phyloP scores from a whole-genome alignment of 2,329 filamentous ascomycete genomes.

The Gnomoniopsis sp. region DNA sequence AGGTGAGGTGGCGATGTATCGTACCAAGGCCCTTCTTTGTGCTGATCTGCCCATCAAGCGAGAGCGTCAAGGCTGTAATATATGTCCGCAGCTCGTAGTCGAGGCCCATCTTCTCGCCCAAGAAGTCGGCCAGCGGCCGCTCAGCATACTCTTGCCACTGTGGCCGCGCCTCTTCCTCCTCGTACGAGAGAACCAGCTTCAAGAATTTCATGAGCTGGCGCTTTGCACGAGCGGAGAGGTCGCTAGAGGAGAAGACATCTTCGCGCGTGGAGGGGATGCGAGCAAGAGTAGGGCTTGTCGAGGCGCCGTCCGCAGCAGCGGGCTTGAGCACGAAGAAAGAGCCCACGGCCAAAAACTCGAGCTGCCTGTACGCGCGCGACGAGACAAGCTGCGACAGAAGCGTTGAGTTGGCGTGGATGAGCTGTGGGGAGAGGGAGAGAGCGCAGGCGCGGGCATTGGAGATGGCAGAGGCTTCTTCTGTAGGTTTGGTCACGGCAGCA shows the following conservation, averaged over 20 bases:
- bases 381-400: slow-evolving; percentile 81
- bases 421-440: slow-evolving; percentile 77
- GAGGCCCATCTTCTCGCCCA: slow-evolving; percentile 61
- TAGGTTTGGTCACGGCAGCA: slow-evolving; percentile 35
- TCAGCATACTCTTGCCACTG: slow-evolving; percentile 57
- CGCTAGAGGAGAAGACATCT: slow-evolving; percentile 79
- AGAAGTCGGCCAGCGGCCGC: slow-evolving; percentile 55
- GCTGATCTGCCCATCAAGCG: slow-evolving; percentile 59
- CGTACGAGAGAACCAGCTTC: slow-evolving; percentile 76
- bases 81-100: slow-evolving; percentile 64
- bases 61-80: slow-evolving; percentile 67
- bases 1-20: slow-evolving; percentile 77
- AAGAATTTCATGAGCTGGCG: slow-evolving; percentile 89
- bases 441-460: slow-evolving; percentile 72
- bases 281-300: slow-evolving; percentile 42
- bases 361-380: slow-evolving; percentile 80
- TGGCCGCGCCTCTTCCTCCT: slow-evolving; percentile 46
- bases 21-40: slow-evolving; percentile 65
- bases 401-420: slow-evolving; percentile 79
- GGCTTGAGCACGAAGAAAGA: slow-evolving; percentile 78
- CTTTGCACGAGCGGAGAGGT: slow-evolving; percentile 77
- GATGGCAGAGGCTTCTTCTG: slow-evolving; percentile 34
- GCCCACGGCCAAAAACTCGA: slow-evolving; percentile 91
- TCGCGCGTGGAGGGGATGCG: slow-evolving; percentile 87
- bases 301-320: slow-evolving; percentile 20